Conservation (phyloP, 805 yeast genomes). For the Candida orba region DNA sequence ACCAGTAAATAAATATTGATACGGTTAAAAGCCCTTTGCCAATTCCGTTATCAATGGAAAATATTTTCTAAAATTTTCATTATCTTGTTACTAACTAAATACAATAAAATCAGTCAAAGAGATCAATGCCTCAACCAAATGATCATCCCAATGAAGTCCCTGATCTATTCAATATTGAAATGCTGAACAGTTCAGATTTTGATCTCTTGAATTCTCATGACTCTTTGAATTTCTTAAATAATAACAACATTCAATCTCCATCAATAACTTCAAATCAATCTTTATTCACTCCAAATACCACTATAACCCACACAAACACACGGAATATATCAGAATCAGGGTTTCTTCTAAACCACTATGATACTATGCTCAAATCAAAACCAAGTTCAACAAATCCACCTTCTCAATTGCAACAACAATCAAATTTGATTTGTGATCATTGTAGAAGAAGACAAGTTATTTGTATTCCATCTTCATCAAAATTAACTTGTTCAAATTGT, state of each 20-base stretch:
- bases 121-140: constrained; percentile 1
- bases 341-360: not conserved
- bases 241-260: constrained; percentile 2
- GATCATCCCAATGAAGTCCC: not conserved
- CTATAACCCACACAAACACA: constrained; percentile 1
- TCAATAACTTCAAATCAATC: not conserved
- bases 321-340: constrained; percentile 1
- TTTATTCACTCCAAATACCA: not conserved
- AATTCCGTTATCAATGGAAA: not conserved
- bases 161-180: constrained; percentile 16
- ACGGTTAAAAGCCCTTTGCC: not conserved
- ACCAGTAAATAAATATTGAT: too few relatives aligned
- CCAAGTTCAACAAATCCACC: not conserved
- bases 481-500: constrained; percentile 58
- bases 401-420: not conserved
- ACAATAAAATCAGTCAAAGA: not conserved
- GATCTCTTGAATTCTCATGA: constrained; percentile 21
- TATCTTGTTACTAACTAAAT: not conserved
- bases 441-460: constrained; percentile 76
- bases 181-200: constrained; percentile 15
- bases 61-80: not conserved
- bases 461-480: constrained; percentile 59
- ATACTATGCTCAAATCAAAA: not conserved
- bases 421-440: constrained; percentile 51
- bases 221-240: constrained; percentile 6